These are phyloP conservation scores for Pseudogymnoascus sp. DNA, from an alignment of 2,329 filamentous ascomycete genomes.

Conservation along the genomic window DNA sequence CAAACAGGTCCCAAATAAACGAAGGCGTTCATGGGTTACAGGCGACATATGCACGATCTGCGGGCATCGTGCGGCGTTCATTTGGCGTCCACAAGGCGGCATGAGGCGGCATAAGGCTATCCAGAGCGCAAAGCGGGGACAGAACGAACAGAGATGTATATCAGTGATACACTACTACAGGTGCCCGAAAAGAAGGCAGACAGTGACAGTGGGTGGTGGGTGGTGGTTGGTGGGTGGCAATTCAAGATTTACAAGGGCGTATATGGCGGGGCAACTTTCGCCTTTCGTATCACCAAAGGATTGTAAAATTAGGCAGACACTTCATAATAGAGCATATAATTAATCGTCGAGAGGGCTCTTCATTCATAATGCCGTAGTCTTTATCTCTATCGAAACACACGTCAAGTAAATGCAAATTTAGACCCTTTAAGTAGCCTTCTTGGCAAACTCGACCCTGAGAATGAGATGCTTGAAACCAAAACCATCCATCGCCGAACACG, in stretches of 20 bases:
- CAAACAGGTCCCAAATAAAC: background rate
- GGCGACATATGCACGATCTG: background rate
- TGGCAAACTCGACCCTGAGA: constrained; percentile 79
- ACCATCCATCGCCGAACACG: constrained; percentile 96
- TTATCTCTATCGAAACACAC: constrained; percentile 10
- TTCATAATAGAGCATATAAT: constrained; percentile 8
- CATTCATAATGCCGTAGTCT: constrained; percentile 8
- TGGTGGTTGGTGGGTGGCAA: background rate
- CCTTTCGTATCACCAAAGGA: background rate
- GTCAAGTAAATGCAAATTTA: constrained; percentile 7
- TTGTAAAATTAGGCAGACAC: background rate
- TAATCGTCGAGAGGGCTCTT: constrained; percentile 13
- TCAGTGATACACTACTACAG: background rate
- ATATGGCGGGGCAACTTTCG: background rate
- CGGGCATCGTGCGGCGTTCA: background rate
- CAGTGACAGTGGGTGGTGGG: background rate
- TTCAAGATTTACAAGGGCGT: background rate
- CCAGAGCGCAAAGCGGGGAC: background rate
- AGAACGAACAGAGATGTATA: background rate
- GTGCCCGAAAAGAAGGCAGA: background rate
- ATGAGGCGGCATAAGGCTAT: background rate
- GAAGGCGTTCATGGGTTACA: background rate
- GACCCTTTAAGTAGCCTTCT: constrained; percentile 46
- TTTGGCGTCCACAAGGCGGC: background rate
- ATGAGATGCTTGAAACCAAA: constrained; percentile 86